Base-by-base conservation (phyloP, 2,329 filamentous ascomycete species). In the Trichoderma guizhouense region DNA sequence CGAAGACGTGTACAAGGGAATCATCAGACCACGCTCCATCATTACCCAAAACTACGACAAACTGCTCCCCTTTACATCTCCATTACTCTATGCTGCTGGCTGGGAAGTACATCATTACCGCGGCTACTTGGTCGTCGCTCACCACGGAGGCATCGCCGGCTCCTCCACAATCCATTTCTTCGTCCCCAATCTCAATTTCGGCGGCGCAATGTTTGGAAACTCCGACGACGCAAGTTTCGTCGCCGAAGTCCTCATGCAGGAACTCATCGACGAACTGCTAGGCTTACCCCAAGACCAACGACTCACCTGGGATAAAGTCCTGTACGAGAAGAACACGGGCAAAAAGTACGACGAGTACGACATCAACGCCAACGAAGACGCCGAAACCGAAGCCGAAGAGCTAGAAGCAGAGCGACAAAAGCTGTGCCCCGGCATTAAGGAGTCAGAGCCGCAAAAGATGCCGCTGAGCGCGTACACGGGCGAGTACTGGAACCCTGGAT, bases 161-260 rank as follows among this genome's bases (percentile, higher is more conserved):
- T 79, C 77, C 36, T 73, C 72, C 0, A 76, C 74, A 5, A 74
- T 72, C 0, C 78, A 78, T 39, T 74, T 78, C 14, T 79, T 79
- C 53, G n/a, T 80, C 1, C 79, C 78, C 1, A 74, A 70, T 0
- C 63, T 75, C 30, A 73, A 73, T 11, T 78, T 80, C 51, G 79
- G 78, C 1, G 75, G 71, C 5, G 74, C 75, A 26, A 71, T 79
- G 0, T 62, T 78, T 9, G 76, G 76, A 1, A 80, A 80, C 32
- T 73, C 77, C 0, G 72, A 67, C 3, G 74, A 74, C 0, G 74
- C 73, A 0, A 70, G 69, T 3, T 55, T 73, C 12, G 73, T 78
- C 0, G 74, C 71, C 12, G 69, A 73, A 0, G 71, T 76, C 8
- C 5, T 80, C 1, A 58, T 73, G 18, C 66, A 75, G 0, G 74